These are phyloP conservation scores for Melaleuca alternifolia DNA, from an alignment of 345 rosid genomes.

Conservation along the genomic window DNA sequence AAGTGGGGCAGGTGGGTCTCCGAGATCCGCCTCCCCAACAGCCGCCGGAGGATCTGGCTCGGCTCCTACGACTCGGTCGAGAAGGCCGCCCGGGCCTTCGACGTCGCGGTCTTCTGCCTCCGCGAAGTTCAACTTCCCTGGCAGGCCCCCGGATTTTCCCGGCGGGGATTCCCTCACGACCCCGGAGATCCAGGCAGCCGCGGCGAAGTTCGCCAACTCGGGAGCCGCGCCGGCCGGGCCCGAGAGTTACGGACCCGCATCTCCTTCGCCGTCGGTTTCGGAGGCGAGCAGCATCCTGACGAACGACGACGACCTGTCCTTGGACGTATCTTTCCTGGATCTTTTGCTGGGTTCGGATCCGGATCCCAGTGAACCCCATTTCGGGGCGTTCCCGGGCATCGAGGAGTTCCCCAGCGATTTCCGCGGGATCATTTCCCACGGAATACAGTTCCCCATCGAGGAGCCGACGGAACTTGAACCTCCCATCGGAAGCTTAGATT, in stretches of 20 bases:
- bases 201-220: conserved; percentile 8
- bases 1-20: conserved; percentile 19
- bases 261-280: not conserved
- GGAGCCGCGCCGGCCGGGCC: not conserved
- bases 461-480: too few species aligned
- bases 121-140: conserved; percentile 17
- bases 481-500: too few species aligned
- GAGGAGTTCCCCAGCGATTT: conserved; percentile 1
- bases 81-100: conserved; percentile 18
- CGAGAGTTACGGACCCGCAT: not conserved
- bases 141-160: not conserved
- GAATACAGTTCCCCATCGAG: too few species aligned
- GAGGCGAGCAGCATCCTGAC: not conserved
- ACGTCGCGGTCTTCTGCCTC: conserved; percentile 12
- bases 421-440: not conserved
- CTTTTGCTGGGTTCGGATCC: not conserved
- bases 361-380: too few species aligned
- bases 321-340: not conserved
- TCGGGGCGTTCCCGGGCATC: not conserved
- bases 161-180: not conserved
- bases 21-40: conserved; percentile 8
- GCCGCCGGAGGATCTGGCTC: conserved; percentile 10
- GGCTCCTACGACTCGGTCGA: conserved; percentile 12
- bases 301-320: not conserved
- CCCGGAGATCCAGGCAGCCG: conserved; percentile 2